Percentiles rank a stretch among this genome's conserved stretches.
Evolutionary conservation across 306 rosid species (phyloP).

Genomic region (Inga laurina): DNA sequence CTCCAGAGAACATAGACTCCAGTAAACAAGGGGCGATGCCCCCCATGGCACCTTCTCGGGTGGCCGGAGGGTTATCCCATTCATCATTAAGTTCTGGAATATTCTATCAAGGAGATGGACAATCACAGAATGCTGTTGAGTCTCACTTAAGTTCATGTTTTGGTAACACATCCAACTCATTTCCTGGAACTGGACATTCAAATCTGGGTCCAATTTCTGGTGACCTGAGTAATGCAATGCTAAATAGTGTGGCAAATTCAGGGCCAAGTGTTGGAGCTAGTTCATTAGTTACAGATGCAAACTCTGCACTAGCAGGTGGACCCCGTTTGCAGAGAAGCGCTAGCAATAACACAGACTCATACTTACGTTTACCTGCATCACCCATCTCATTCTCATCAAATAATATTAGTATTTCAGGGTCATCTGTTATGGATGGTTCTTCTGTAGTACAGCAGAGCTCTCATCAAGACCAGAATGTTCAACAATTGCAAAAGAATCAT

Average conservation of each 20-base stretch:
- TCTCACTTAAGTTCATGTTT: slow-evolving; percentile 89
- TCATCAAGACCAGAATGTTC: slow-evolving; percentile 81
- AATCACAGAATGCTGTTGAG: slow-evolving; percentile 70
- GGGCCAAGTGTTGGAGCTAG: slow-evolving; percentile 96
- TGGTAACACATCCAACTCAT: slow-evolving; percentile 73
- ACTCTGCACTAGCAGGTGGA: slow-evolving; percentile 93
- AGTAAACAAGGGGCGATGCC: slow-evolving; percentile 71
- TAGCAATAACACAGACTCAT: slow-evolving; percentile 83
- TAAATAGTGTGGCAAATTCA: slow-evolving; percentile 85
- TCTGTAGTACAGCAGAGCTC: slow-evolving; percentile 82
- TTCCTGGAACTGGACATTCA: slow-evolving; percentile 77
- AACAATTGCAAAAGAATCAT: slow-evolving; percentile 70
- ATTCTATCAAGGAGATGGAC: slow-evolving; percentile 97
- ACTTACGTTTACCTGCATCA: slow-evolving; percentile 90
- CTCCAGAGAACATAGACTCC: slow-evolving; percentile 72
- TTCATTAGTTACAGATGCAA: slow-evolving; percentile 98
- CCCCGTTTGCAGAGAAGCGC: slow-evolving; percentile 97
- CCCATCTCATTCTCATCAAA: slow-evolving; percentile 94
- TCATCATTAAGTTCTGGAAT: slow-evolving; percentile 92
- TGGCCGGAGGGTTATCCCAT: slow-evolving; percentile 89
- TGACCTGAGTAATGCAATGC: slow-evolving; percentile 80
- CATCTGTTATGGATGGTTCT: slow-evolving; percentile 91
- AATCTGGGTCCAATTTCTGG: slow-evolving; percentile 85
- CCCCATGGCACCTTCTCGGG: slow-evolving; percentile 91
- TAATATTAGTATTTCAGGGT: slow-evolving; percentile 87